Evolutionary conservation across 768 basidiomycete genomes (phyloP), one percentile per base, ranked within the genome.

Genomic region (Lactifluus subvellereus): DNA sequence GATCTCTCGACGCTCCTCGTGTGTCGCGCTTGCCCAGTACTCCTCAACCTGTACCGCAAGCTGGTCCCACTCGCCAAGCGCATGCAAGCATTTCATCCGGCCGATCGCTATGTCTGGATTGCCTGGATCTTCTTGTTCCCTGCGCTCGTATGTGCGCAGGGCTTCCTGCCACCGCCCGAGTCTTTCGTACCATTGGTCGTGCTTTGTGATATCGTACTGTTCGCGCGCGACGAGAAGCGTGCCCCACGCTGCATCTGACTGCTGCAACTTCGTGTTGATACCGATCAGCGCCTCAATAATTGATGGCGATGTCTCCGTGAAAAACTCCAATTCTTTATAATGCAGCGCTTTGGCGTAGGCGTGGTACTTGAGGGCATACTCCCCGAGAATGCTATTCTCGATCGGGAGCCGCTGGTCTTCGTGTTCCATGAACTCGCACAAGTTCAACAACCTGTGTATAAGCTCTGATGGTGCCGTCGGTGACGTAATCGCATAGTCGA

Each of bases 351-450:
- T 98, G 3, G 97, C 97, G 68, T 94, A 98, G 0, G 95, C 95
- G 73, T 92, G 88, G 73, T 90, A 94, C 66, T 88, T 89, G 77
- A 91, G 84, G 0, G 97, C 94, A 70, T 95, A 94, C 70, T 94
- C 91, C 42, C 96, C 97, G 14, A 98, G 83, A 13, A 91, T 92
- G 56, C 91, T 84, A 68, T 94, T 88, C 69, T 97, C 94, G 64
- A 98, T 97, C 1, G 94, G 94, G 1, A 98, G 79, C 0, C 91
- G 83, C 71, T 96, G 96, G 71, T 98, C 97, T 74, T 98, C 95
- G 68, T 98, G 96, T 73, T 98, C 97, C 91, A 98, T 96, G 73
- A 98, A 98, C 72, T 99, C 97, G 4, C 94, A 94, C 30, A 98
- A 82, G 73, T 94, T 94, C 59, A 99, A 82, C 16, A 98, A 77